Conservation (phyloP, 345 rosid species). For the Angophora floribunda region DNA sequence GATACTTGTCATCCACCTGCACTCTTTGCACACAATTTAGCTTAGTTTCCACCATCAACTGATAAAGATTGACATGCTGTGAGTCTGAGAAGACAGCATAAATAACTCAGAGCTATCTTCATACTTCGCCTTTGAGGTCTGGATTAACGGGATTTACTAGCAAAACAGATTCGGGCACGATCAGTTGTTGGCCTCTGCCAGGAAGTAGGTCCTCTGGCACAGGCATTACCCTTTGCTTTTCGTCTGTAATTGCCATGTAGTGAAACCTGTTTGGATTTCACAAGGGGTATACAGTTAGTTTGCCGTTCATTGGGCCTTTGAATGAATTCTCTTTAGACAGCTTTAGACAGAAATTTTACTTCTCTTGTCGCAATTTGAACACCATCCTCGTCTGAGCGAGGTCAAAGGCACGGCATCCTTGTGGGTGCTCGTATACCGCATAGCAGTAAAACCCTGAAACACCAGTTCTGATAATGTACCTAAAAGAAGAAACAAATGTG, state of each 20-base stretch:
- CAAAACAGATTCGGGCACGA: constrained; percentile 23
- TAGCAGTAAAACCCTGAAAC: constrained; percentile 28
- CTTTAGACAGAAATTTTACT: neutral
- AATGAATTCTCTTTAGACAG: neutral
- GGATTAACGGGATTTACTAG: constrained; percentile 23
- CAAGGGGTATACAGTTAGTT: neutral
- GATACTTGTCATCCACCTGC: constrained; percentile 40
- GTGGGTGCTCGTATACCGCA: constrained; percentile 16
- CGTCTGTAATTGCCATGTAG: constrained; percentile 33
- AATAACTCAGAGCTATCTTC: neutral
- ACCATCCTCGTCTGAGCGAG: constrained; percentile 27
- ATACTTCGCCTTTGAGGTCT: constrained; percentile 29
- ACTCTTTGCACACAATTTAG: neutral
- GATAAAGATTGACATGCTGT: neutral
- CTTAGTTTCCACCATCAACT: neutral
- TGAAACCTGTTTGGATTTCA: constrained; percentile 17
- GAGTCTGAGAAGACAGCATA: neutral
- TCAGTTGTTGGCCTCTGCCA: constrained; percentile 15
- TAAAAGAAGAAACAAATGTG: neutral
- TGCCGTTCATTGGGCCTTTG: neutral
- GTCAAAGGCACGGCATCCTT: constrained; percentile 15
- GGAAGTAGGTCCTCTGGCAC: constrained; percentile 24
- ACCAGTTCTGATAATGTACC: constrained; percentile 23
- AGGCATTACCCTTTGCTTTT: constrained; percentile 31
- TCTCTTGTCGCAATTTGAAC: constrained; percentile 16